These are phyloP conservation scores for Catharanthus roseus DNA, from an alignment of 257 asterid species.

Conservation along the genomic window DNA sequence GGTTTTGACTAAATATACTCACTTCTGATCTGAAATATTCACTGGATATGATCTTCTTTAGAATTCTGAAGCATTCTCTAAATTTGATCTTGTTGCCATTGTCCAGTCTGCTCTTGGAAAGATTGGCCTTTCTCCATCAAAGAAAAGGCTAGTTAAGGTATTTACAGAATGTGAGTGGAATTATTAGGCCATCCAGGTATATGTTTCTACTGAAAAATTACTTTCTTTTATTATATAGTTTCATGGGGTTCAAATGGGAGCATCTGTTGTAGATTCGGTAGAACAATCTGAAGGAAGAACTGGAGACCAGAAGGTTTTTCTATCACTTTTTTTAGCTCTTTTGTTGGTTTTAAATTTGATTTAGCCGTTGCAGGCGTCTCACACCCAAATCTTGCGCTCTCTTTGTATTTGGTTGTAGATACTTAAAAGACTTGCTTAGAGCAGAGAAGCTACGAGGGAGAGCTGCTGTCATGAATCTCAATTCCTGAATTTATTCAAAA, in stretches of 20 bases:
- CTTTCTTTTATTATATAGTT: constrained; percentile 17
- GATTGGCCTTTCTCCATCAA: no score
- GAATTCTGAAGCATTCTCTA: no score
- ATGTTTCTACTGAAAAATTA: no score
- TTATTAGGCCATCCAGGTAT: no score
- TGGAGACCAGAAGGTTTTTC: constrained; percentile 45
- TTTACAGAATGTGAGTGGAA: no score
- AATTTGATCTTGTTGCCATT: no score
- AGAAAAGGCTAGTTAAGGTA: no score
- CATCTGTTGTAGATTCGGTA: constrained; percentile 26
- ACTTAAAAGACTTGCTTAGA: constrained; percentile 87
- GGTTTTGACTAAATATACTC: no score
- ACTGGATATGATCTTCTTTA: no score
- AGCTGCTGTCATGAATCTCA: constrained; percentile 38
- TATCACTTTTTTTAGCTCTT: neutral
- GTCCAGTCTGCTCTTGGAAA: no score
- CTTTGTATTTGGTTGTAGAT: constrained; percentile 34
- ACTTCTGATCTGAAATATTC: no score
- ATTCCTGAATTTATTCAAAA: neutral
- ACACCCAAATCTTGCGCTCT: constrained; percentile 7
- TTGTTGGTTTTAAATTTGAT: neutral
- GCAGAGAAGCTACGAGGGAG: constrained; percentile 95
- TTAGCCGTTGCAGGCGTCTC: neutral
- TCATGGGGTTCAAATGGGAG: constrained; percentile 23
- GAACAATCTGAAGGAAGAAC: constrained; percentile 30